phyloP scores from a whole-genome alignment of 2,329 filamentous ascomycete species.

The Parastagonospora nodorum region DNA sequence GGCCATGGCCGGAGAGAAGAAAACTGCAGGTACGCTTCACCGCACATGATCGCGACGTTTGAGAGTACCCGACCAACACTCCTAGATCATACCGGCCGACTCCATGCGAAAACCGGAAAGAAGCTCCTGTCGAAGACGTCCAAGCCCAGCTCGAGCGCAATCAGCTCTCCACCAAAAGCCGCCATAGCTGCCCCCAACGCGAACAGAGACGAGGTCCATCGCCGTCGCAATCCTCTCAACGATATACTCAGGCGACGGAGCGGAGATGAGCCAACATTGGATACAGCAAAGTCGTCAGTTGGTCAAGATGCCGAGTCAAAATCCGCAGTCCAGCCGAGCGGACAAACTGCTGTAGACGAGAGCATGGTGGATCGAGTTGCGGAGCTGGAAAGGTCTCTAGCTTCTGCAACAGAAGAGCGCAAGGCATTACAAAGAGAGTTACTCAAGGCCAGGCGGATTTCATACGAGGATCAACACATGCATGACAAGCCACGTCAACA shows the following conservation, averaged over 20 bases:
- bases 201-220: slow-evolving; percentile 38
- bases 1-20: slow-evolving; percentile 38
- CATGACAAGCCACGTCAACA: slow-evolving; percentile 26
- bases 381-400: slow-evolving; percentile 37
- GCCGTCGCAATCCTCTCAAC: slow-evolving; percentile 37
- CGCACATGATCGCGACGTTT: neutral
- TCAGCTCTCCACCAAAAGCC: slow-evolving; percentile 39
- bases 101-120: slow-evolving; percentile 30
- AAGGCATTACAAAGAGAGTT: slow-evolving; percentile 31
- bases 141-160: slow-evolving; percentile 25
- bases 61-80: slow-evolving; percentile 4
- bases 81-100: slow-evolving; percentile 31
- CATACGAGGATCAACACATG: slow-evolving; percentile 21
- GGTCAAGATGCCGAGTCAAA: slow-evolving; percentile 1
- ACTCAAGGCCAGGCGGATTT: slow-evolving; percentile 24
- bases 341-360: slow-evolving; percentile 7
- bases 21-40: slow-evolving; percentile 31
- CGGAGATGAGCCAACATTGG: slow-evolving; percentile 2
- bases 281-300: neutral
- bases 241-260: slow-evolving; percentile 31
- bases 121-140: slow-evolving; percentile 29
- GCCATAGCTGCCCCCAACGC: slow-evolving; percentile 30
- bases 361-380: slow-evolving; percentile 19
- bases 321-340: slow-evolving; percentile 1
- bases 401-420: slow-evolving; percentile 27